phyloP scores from a whole-genome alignment of 169 alveolate genomes.

The Plasmodium ovale region DNA sequence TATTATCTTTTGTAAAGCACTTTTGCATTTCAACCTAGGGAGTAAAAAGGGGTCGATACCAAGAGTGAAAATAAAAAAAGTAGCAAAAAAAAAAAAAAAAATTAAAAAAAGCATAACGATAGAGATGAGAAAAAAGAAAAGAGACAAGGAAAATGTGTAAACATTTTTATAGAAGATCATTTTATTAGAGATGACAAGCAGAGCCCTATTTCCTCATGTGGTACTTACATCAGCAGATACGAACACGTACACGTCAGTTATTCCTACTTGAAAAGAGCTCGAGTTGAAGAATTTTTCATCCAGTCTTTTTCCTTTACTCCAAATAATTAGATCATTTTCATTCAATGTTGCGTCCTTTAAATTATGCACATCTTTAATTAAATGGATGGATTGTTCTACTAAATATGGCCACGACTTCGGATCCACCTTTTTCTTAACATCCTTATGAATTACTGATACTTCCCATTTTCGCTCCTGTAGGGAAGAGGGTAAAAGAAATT shows the following conservation, averaged over 20 bases:
- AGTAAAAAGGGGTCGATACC: too few species aligned
- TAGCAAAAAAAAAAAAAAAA: background rate
- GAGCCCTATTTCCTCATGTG: background rate
- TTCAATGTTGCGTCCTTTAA: background rate
- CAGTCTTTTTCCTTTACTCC: conserved; percentile 35
- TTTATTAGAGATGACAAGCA: background rate
- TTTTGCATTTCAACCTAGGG: background rate
- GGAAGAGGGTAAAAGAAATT: background rate
- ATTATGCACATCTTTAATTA: conserved; percentile 18
- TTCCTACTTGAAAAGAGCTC: background rate
- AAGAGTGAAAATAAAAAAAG: background rate
- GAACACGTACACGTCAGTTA: conserved; percentile 6
- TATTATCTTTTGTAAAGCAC: conserved; percentile 21
- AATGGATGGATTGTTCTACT: conserved; percentile 21
- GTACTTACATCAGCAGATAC: conserved; percentile 4
- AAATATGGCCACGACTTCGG: conserved; percentile 14
- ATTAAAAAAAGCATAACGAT: background rate
- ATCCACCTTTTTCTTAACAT: background rate
- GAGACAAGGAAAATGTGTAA: background rate
- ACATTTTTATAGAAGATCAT: background rate
- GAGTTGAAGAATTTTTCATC: conserved; percentile 24
- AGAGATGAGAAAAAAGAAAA: background rate
- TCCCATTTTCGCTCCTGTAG: background rate
- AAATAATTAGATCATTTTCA: conserved; percentile 27
- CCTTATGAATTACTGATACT: conserved; percentile 22